Base-by-base conservation (phyloP, 2,329 filamentous ascomycete species). In the Fonsecaea multimorphosa region DNA sequence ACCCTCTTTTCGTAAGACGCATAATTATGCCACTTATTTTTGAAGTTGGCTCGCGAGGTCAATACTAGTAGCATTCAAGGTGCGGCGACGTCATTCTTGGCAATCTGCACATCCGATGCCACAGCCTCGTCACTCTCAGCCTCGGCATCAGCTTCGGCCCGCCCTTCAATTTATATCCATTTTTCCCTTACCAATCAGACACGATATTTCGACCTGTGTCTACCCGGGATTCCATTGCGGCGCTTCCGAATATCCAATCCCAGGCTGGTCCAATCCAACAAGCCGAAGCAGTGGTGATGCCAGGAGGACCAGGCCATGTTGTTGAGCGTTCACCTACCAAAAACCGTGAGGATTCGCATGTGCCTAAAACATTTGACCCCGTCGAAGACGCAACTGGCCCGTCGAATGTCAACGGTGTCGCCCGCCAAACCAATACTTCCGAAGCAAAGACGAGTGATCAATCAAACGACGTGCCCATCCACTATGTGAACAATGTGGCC, bases 401-500 rank as follows among this genome's bases (percentile, higher is more conserved):
- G 16, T 19, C 56, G 22, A 49, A 7, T 24, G 4, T 24, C 7
- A 24, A 24, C 6, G 22, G 19, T 49, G 11, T 49, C 19, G 1
- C 44, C 44, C 8, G 3, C 24, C 44, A 12, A 24, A 11, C 19
- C 19, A 49, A 11, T 11, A 11, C 19, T 3, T 27, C 38, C 2
- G 19, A 12, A 14, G 44, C 40, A 29, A 16, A 58, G n/a, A 34
- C 3, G 16, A 27, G 22, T 27, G 29, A 29, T 19, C 40, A 19
- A 19, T 36, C 29, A 7, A 24, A 38, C 12, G 58, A 60, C 9
- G 16, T 60, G n/a, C 58, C 58, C 14, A 52, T 60, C 24, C 44
- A 60, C 31, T 60, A 52, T 19, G 58, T 46, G 36, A 60, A 31
- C 36, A 64, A 56, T 14, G 49, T 36, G 5, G 55, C 57, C 7